phyloP scores from a whole-genome alignment of 1,284 basidiomycete genomes.

The Ganoderma resinaceum region DNA sequence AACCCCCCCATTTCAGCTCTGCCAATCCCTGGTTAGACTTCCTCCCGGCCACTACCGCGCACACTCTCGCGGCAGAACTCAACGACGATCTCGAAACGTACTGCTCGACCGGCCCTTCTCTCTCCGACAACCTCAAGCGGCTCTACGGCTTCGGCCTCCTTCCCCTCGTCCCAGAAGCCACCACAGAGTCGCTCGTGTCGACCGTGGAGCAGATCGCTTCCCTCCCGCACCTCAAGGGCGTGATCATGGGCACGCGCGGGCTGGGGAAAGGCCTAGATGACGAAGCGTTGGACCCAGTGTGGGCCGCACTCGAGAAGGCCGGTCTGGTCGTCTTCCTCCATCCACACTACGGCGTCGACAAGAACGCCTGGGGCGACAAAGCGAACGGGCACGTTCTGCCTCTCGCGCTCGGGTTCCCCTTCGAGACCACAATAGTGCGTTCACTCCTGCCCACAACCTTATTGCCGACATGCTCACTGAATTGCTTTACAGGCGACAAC shows the following conservation, averaged over 20 bases:
- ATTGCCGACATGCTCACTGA: not conserved
- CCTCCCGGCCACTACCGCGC: slow-evolving; percentile 72
- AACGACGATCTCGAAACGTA: slow-evolving; percentile 82
- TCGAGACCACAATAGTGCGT: slow-evolving; percentile 85
- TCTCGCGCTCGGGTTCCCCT: slow-evolving; percentile 86
- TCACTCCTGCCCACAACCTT: not conserved
- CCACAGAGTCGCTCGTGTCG: slow-evolving; percentile 61
- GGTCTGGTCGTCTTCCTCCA: slow-evolving; percentile 82
- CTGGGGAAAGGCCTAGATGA: slow-evolving; percentile 85
- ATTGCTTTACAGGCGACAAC: slow-evolving; percentile 65
- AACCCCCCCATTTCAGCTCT: slow-evolving; percentile 49
- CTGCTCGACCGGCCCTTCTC: slow-evolving; percentile 68
- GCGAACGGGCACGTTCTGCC: slow-evolving; percentile 88
- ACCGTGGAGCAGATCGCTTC: slow-evolving; percentile 69
- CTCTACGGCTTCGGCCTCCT: slow-evolving; percentile 87
- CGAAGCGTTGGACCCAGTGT: slow-evolving; percentile 75
- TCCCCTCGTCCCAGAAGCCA: slow-evolving; percentile 75
- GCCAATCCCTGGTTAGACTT: slow-evolving; percentile 93
- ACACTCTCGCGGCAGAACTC: slow-evolving; percentile 66
- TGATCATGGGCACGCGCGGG: slow-evolving; percentile 84
- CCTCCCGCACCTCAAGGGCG: slow-evolving; percentile 74
- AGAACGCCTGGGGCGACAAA: slow-evolving; percentile 71
- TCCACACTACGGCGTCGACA: slow-evolving; percentile 81
- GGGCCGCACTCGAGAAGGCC: slow-evolving; percentile 72
- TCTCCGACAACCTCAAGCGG: slow-evolving; percentile 55